phyloP scores from a whole-genome alignment of 2,329 filamentous ascomycete species.

The Cadophora sp. region DNA sequence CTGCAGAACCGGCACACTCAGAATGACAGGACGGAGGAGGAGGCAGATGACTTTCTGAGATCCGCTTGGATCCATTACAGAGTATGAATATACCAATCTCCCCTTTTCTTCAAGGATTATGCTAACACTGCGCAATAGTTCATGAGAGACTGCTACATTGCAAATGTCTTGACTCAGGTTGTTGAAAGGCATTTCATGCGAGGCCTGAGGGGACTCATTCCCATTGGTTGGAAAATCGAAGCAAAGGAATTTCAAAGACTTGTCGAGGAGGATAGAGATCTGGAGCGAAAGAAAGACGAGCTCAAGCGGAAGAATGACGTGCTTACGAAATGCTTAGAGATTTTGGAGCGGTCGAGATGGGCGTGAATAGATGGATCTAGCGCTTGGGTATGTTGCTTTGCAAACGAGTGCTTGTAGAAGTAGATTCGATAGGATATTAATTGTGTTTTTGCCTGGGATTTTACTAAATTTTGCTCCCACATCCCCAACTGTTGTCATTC shows the following conservation, averaged over 20 bases:
- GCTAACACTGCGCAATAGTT: background rate
- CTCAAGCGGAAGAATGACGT: background rate
- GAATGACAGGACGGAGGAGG: slow-evolving; percentile 8
- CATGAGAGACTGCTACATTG: slow-evolving; percentile 14
- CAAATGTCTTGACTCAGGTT: slow-evolving; percentile 14
- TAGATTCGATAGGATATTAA: too few species aligned
- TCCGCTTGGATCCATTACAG: slow-evolving; percentile 17
- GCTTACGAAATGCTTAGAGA: background rate
- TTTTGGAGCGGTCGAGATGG: background rate
- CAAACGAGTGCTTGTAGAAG: too few species aligned
- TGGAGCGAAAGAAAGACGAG: background rate
- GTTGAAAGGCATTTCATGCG: slow-evolving; percentile 20
- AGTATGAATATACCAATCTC: background rate
- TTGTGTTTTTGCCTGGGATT: too few species aligned
- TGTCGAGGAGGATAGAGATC: background rate
- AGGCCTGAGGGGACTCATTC: background rate
- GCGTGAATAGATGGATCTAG: background rate
- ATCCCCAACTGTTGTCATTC: too few species aligned
- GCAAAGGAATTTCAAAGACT: background rate
- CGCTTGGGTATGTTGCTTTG: too few species aligned
- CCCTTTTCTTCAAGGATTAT: too few species aligned
- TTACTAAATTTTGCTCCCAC: too few species aligned
- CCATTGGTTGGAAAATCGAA: background rate
- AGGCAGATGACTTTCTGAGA: slow-evolving; percentile 11
- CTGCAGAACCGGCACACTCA: slow-evolving; percentile 11